Evolutionary conservation across 257 asterid species (phyloP), one percentile per base, ranked within the genome.

Genomic region (Rauvolfia tetraphylla): DNA sequence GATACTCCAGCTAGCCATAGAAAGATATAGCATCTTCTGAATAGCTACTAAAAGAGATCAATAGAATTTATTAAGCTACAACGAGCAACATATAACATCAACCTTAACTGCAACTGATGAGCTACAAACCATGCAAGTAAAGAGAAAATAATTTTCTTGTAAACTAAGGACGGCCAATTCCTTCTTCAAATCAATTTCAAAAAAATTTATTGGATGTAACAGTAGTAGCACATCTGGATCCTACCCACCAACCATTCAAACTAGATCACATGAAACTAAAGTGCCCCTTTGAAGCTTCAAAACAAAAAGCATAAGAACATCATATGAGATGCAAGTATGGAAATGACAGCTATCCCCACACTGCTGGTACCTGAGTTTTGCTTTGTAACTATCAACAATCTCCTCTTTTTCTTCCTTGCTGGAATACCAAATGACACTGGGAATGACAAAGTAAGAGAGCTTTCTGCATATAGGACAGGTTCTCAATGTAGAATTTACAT

Each of bases 381-480:
- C 82, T 87, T 88, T 90, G 84, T 95, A 95, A 87, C 81, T 88
- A n/a, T 91, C 94, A 59, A 93, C 89, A 77, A 95, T 93, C 81
- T 91, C 96, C 76, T 79, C 83, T 81, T 95, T 95, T 78, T 93
- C 96, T 74, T 89, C 97, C 81, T 87, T 85, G 20, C 92, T 81
- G 51, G 85, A 85, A 81, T 90, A 93, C 99, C 99, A 95, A 83
- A 90, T 86, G 79, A 90, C 94, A 86, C 99, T 95, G 36, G 99
- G 99, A 84, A 95, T 89, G 82, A 95, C 96, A 76, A 91, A 95
- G 85, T 91, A 95, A 5, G 99, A 90, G 80, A 93, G 94, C 82
- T 90, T 90, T 61, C 99, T 85, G 83, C 99, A 95, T 75, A 92
- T 89, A 34, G 99, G 99, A 83, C 99, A 95, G 68, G 99, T 83